These are phyloP conservation scores for Fusarium fracticaudum DNA, from an alignment of 2,329 filamentous ascomycete species.

Conservation along the genomic window DNA sequence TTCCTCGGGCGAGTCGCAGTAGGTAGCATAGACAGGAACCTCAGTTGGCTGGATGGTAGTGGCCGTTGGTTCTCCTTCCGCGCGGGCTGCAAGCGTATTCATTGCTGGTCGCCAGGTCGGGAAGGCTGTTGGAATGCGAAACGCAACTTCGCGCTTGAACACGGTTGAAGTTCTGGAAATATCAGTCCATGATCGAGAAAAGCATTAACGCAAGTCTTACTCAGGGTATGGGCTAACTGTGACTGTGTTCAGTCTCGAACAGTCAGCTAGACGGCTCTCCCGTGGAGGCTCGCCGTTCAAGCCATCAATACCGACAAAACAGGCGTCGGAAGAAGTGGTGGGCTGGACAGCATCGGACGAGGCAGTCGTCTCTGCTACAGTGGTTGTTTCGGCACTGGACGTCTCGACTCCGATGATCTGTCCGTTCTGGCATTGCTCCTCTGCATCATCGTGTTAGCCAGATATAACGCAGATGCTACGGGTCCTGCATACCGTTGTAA, in stretches of 20 bases:
- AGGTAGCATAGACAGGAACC: conserved; percentile 5
- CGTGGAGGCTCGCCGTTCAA: background rate
- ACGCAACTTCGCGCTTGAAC: background rate
- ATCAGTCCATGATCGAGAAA: fast-evolving
- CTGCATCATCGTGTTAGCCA: background rate
- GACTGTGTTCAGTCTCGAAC: background rate
- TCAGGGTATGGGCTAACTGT: conserved; percentile 14
- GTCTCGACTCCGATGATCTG: background rate
- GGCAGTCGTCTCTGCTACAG: background rate
- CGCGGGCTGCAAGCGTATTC: background rate
- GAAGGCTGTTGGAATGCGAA: conserved; percentile 9
- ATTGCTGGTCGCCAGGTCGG: background rate
- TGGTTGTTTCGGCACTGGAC: background rate
- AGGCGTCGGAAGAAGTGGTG: background rate
- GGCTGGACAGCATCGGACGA: background rate
- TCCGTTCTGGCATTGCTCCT: conserved; percentile 12
- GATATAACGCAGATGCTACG: fast-evolving
- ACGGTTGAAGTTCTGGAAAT: background rate
- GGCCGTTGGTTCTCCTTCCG: background rate
- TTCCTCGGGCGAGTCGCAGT: conserved; percentile 4
- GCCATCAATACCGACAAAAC: background rate
- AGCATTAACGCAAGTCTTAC: background rate
- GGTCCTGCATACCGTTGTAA: background rate
- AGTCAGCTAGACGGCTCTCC: conserved; percentile 9
- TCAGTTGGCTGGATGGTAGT: conserved; percentile 19